Conservation (phyloP, 2,329 filamentous ascomycete genomes). For the Neurospora sp. region DNA sequence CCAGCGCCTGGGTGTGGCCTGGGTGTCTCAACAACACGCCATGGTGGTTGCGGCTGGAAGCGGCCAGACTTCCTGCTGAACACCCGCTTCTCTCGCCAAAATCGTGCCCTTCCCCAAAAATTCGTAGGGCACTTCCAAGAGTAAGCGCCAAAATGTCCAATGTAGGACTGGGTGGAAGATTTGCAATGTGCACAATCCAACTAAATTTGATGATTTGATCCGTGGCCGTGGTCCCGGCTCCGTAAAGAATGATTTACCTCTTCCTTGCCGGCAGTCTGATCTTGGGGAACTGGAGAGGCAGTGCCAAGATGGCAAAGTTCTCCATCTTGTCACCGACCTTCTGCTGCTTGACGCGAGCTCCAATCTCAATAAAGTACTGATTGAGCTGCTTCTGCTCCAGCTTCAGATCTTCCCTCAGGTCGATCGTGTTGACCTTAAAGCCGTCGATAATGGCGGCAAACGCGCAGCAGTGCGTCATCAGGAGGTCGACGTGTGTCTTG, state of each 20-base stretch:
- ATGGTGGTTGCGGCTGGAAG: not conserved
- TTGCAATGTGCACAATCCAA: not conserved
- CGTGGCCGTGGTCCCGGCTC: not conserved
- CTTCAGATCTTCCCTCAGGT: constrained; percentile 61
- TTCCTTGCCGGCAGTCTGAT: constrained; percentile 23
- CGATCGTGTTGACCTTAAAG: constrained; percentile 60
- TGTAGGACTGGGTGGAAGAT: not conserved
- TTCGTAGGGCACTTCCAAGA: not conserved
- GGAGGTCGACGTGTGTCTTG: constrained; percentile 61
- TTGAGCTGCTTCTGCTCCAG: constrained; percentile 61
- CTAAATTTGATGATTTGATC: not conserved
- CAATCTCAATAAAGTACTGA: constrained; percentile 67
- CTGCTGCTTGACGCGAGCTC: constrained; percentile 53
- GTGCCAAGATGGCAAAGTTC: constrained; percentile 57
- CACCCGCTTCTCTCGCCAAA: not conserved
- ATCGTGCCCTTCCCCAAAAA: not conserved
- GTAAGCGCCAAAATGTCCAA: not conserved
- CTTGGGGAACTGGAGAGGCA: constrained; percentile 80
- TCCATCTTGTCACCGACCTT: constrained; percentile 45
- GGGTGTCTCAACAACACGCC: not conserved
- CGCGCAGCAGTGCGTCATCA: constrained; percentile 64
- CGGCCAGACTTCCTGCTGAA: not conserved
- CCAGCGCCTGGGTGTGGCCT: not conserved
- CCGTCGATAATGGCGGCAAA: constrained; percentile 63
- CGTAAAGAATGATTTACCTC: constrained; percentile 7